Evolutionary conservation across 129 eudicot genomes (phyloP).

Genomic region (Helianthus annuus): DNA sequence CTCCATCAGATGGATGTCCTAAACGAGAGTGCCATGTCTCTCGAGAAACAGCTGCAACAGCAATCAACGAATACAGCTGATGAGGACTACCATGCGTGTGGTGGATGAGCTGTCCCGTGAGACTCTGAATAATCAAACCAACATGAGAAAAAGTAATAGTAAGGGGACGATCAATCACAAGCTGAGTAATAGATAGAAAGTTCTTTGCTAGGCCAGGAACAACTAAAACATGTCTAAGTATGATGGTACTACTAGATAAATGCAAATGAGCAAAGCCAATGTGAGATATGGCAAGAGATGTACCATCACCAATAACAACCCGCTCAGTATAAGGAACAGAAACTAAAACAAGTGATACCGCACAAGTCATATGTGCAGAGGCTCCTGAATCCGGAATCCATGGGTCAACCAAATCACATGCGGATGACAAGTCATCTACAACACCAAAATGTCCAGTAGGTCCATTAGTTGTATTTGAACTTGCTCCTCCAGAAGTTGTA

Average conservation of each 20-base stretch:
- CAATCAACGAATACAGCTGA: background rate
- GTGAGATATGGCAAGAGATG: background rate
- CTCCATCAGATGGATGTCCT: background rate
- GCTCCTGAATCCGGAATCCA: no score
- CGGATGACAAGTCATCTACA: no score
- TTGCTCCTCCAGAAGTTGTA: no score
- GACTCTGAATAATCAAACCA: background rate
- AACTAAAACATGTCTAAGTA: background rate
- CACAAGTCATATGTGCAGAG: no score
- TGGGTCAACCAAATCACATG: no score
- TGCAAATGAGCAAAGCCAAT: background rate
- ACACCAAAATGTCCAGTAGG: no score
- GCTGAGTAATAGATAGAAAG: background rate
- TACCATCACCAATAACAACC: background rate
- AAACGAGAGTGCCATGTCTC: background rate
- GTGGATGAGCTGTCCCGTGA: background rate
- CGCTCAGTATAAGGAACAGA: no score
- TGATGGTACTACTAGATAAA: no score
- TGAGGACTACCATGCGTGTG: background rate
- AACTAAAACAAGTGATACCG: no score
- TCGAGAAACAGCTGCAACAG: background rate
- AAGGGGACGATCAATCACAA: background rate
- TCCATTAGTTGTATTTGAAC: no score
- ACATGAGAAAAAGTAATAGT: background rate
- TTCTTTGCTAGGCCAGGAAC: background rate